Percentiles rank a stretch among this genome's conserved stretches.
Conservation (phyloP, 2,329 filamentous ascomycete species). For the Aspergillus terreus region DNA sequence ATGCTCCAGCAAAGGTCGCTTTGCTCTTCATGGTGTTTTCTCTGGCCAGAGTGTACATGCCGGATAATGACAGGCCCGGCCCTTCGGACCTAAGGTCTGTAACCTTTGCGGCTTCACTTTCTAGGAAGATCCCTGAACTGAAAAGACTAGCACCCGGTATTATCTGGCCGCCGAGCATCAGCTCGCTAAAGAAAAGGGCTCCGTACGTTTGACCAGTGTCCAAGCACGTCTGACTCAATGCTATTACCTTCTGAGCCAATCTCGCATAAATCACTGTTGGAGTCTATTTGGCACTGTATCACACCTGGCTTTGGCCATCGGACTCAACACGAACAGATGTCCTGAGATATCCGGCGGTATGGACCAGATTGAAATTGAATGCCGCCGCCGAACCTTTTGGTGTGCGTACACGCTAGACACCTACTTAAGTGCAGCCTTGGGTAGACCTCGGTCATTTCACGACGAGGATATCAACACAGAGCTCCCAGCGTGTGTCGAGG, state of each 20-base stretch:
- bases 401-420: conserved; percentile 19
- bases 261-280: conserved; percentile 48
- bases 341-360: conserved; percentile 8
- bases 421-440: conserved; percentile 18
- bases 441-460: conserved; percentile 18
- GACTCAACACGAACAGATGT: conserved; percentile 13
- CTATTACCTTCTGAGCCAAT: conserved; percentile 43
- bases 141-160: background rate
- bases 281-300: conserved; percentile 43
- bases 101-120: too few species aligned
- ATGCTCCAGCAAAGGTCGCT: conserved; percentile 32
- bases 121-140: background rate
- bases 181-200: conserved; percentile 38
- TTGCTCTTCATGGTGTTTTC: conserved; percentile 10
- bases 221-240: conserved; percentile 43
- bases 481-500: conserved; percentile 13
- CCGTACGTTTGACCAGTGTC: conserved; percentile 37
- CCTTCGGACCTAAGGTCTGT: conserved; percentile 1
- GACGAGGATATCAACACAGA: conserved; percentile 20
- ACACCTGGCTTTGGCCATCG: conserved; percentile 32
- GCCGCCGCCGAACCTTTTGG: conserved; percentile 18
- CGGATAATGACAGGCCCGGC: conserved; percentile 2
- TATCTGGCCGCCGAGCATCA: conserved; percentile 26
- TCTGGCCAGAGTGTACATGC: conserved; percentile 2
- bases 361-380: conserved; percentile 13